These are phyloP conservation scores for Lichtheimia ramosa DNA, from an alignment of 371 early-diverging fungal species.

Conservation along the genomic window DNA sequence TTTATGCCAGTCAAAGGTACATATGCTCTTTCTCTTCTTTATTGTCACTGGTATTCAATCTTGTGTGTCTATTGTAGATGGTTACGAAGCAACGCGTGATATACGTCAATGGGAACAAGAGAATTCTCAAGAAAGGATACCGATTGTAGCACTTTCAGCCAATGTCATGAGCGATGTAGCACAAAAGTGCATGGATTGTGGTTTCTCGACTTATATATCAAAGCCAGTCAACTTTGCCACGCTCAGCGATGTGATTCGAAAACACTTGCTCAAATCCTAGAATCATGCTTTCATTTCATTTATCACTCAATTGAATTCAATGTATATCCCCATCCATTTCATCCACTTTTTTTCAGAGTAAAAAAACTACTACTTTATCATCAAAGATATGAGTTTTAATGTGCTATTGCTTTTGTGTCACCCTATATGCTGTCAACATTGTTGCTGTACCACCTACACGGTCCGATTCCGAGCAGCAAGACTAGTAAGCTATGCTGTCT, in stretches of 20 bases:
- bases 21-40: not conserved
- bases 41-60: not conserved
- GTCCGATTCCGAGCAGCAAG: too few relatives aligned
- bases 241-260: slow-evolving; percentile 59
- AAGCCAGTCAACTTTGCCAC: slow-evolving; percentile 67
- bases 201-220: slow-evolving; percentile 63
- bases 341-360: too few relatives aligned
- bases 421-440: too few relatives aligned
- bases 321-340: too few relatives aligned
- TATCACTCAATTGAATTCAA: too few relatives aligned
- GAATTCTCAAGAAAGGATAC: slow-evolving; percentile 34
- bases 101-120: slow-evolving; percentile 58
- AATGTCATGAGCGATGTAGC: slow-evolving; percentile 69
- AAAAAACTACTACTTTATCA: too few relatives aligned
- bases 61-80: slow-evolving; percentile 37
- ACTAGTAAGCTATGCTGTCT: too few relatives aligned
- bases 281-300: too few relatives aligned
- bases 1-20: slow-evolving; percentile 69
- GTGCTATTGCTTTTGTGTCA: too few relatives aligned
- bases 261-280: slow-evolving; percentile 24
- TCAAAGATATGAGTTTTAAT: too few relatives aligned
- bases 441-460: too few relatives aligned
- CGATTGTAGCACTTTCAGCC: slow-evolving; percentile 66
- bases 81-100: slow-evolving; percentile 60
- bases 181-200: slow-evolving; percentile 50